Conservation (phyloP, 345 rosid genomes). For the Cardamine resedifolia region DNA sequence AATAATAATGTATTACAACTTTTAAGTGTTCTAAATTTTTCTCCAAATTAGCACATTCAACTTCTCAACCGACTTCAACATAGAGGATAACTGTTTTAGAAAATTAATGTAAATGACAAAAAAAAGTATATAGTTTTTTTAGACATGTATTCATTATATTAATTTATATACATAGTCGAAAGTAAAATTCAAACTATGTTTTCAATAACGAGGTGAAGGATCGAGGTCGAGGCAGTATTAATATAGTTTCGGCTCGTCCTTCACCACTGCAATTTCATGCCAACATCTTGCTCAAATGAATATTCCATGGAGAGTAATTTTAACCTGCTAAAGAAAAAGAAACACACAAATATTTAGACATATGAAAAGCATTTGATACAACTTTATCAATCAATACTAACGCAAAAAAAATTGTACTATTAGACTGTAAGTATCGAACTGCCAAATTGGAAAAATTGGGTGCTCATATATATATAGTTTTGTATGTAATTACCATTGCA, state of each 20-base stretch:
- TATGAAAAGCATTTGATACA: not conserved
- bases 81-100: not conserved
- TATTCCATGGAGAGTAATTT: conserved; percentile 29
- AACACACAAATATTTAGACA: not conserved
- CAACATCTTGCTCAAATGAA: conserved; percentile 44
- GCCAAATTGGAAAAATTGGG: not conserved
- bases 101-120: not conserved
- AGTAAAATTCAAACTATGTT: not conserved
- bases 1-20: not conserved
- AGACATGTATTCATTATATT: not conserved
- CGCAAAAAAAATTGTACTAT: not conserved
- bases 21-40: not conserved
- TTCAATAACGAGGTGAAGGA: conserved; percentile 31
- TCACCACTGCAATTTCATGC: conserved; percentile 25
- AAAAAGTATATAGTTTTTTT: not conserved
- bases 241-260: conserved; percentile 29
- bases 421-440: too few relatives aligned
- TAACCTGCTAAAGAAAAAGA: conserved; percentile 10
- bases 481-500: not conserved
- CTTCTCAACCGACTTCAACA: not conserved
- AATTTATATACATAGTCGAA: not conserved
- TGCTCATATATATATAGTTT: not conserved
- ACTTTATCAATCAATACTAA: too few relatives aligned
- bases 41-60: not conserved
- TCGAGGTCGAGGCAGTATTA: conserved; percentile 37